A percentile compares a stretch with the other conserved stretches of the same genome.
phyloP scores from a whole-genome alignment of 768 basidiomycete genomes.

The Kwoniella heveanensis region DNA sequence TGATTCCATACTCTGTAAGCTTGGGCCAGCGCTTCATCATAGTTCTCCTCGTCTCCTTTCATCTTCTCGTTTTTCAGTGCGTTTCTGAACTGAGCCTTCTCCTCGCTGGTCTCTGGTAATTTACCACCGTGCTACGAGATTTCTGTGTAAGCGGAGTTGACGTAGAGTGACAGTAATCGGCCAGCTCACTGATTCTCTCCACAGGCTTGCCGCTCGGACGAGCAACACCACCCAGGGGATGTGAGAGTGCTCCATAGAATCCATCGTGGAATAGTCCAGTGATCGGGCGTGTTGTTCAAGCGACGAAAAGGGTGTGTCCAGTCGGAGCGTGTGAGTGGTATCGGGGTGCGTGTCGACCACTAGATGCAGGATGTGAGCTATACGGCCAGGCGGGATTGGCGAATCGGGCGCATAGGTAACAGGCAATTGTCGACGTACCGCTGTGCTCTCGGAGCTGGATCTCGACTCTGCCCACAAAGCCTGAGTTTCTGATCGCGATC shows the following conservation, averaged over 20 bases:
- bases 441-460: constrained; percentile 87
- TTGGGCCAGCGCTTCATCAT: constrained; percentile 88
- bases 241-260: constrained; percentile 85
- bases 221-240: constrained; percentile 88
- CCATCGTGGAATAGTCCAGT: constrained; percentile 75
- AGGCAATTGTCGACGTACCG: constrained; percentile 60
- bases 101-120: constrained; percentile 61
- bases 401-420: not conserved
- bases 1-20: constrained; percentile 77
- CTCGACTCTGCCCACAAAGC: constrained; percentile 85
- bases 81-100: constrained; percentile 69
- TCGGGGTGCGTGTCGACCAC: constrained; percentile 83
- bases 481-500: constrained; percentile 77
- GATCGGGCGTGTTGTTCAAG: constrained; percentile 72
- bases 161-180: not conserved
- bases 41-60: constrained; percentile 92
- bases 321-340: constrained; percentile 70
- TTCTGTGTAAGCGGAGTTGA: not conserved
- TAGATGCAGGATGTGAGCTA: constrained; percentile 48
- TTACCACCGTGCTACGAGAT: constrained; percentile 66
- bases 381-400: not conserved
- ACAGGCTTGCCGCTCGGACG: constrained; percentile 76
- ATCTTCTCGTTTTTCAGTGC: constrained; percentile 65
- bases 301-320: constrained; percentile 84
- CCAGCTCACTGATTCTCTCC: constrained; percentile 70